Conservation (phyloP, 2,329 filamentous ascomycete species). For the Dactylellina leptospora region DNA sequence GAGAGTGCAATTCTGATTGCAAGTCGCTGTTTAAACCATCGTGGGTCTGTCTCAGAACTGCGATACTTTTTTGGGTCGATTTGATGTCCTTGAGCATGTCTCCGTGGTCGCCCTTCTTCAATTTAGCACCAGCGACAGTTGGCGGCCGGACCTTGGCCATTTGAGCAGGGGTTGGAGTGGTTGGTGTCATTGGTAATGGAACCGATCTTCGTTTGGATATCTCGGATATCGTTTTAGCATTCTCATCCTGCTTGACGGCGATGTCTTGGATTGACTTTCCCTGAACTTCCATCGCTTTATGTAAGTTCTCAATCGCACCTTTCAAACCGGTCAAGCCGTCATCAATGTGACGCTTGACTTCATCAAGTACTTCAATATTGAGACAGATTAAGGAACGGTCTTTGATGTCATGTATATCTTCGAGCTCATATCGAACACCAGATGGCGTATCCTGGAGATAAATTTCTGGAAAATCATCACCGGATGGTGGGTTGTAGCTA, state of each 20-base stretch:
- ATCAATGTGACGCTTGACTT: slow-evolving; percentile 95
- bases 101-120: slow-evolving; percentile 41
- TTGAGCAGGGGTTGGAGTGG: slow-evolving; percentile 34
- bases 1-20: slow-evolving; percentile 32
- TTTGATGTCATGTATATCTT: slow-evolving; percentile 91
- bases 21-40: slow-evolving; percentile 35
- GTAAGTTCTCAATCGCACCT: slow-evolving; percentile 84
- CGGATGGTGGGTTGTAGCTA: slow-evolving; percentile 96
- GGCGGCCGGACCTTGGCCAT: slow-evolving; percentile 13
- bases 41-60: slow-evolving; percentile 44
- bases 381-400: slow-evolving; percentile 93
- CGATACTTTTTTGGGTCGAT: slow-evolving; percentile 42
- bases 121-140: background rate
- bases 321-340: slow-evolving; percentile 84
- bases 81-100: slow-evolving; percentile 44
- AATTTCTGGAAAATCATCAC: slow-evolving; percentile 90
- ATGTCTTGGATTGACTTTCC: slow-evolving; percentile 82
- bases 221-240: slow-evolving; percentile 81
- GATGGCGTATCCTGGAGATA: slow-evolving; percentile 97
- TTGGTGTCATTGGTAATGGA: slow-evolving; percentile 41
- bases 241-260: slow-evolving; percentile 87
- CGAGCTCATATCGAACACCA: slow-evolving; percentile 93
- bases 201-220: slow-evolving; percentile 52
- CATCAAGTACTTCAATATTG: slow-evolving; percentile 90
- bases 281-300: slow-evolving; percentile 83